These are phyloP conservation scores for Xylariomycetidae sp. DNA, from an alignment of 2,329 filamentous ascomycete genomes.

Conservation along the genomic window DNA sequence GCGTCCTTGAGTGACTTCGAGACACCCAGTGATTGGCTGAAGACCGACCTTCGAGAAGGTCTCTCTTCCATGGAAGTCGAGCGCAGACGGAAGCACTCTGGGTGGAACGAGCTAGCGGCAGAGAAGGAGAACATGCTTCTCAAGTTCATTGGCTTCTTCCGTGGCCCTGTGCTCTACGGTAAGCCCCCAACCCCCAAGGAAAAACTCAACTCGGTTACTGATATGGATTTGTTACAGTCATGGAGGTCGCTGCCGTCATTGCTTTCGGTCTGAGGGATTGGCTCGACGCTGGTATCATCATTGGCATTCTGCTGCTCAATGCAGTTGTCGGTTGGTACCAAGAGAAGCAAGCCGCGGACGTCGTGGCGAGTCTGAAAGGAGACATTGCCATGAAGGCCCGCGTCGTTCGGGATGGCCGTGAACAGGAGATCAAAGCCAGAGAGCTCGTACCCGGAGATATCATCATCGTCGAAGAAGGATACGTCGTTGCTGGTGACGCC, in stretches of 20 bases:
- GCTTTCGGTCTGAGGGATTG: slow-evolving; percentile 67
- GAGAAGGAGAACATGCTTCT: slow-evolving; percentile 72
- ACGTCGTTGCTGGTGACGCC: slow-evolving; percentile 60
- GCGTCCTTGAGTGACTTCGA: slow-evolving; percentile 29
- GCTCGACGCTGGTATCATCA: slow-evolving; percentile 70
- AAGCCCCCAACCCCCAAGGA: slow-evolving; percentile 25
- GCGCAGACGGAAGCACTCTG: slow-evolving; percentile 56
- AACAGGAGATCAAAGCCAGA: slow-evolving; percentile 61
- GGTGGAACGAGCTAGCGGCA: slow-evolving; percentile 65
- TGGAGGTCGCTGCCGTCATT: slow-evolving; percentile 67
- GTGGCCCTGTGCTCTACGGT: slow-evolving; percentile 70
- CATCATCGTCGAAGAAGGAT: slow-evolving; percentile 63
- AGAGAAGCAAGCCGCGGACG: slow-evolving; percentile 70
- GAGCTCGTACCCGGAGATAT: slow-evolving; percentile 69
- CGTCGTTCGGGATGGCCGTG: slow-evolving; percentile 60
- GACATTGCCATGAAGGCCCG: slow-evolving; percentile 68
- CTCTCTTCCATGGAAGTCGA: slow-evolving; percentile 55
- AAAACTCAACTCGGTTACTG: not conserved
- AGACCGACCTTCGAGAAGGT: slow-evolving; percentile 61
- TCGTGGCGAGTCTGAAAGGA: slow-evolving; percentile 65
- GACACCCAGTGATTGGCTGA: slow-evolving; percentile 62
- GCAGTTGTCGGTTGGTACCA: slow-evolving; percentile 71
- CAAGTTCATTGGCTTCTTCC: slow-evolving; percentile 72
- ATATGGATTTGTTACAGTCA: slow-evolving; percentile 40
- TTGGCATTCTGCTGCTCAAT: slow-evolving; percentile 66